phyloP scores from a whole-genome alignment of 1,139 yeast genomes.

The Candida sanyaensis region DNA sequence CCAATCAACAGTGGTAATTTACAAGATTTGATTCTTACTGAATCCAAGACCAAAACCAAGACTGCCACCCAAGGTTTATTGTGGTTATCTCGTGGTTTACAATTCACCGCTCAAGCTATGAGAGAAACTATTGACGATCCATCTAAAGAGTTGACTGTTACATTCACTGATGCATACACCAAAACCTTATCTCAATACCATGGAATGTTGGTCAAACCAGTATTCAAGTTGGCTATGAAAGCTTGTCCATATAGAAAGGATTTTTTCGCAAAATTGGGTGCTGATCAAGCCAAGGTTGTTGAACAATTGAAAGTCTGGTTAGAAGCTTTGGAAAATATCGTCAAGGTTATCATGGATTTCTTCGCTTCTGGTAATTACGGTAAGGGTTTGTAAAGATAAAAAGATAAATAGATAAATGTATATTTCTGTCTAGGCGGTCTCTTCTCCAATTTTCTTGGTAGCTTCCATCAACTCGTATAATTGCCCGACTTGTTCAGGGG shows the following conservation, averaged over 20 bases:
- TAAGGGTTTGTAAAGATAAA: slow-evolving; percentile 64
- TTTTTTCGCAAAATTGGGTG: slow-evolving; percentile 78
- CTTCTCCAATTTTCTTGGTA: slow-evolving; percentile 45
- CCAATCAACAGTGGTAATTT: slow-evolving; percentile 67
- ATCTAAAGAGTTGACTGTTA: slow-evolving; percentile 63
- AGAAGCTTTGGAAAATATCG: slow-evolving; percentile 73
- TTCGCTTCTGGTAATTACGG: slow-evolving; percentile 83
- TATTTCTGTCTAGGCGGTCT: slow-evolving; percentile 1
- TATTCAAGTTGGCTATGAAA: slow-evolving; percentile 92
- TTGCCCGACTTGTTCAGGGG: slow-evolving; percentile 92
- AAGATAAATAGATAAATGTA: neutral
- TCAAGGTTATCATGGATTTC: slow-evolving; percentile 71
- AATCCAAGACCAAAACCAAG: slow-evolving; percentile 62
- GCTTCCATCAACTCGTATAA: slow-evolving; percentile 50
- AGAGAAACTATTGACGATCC: slow-evolving; percentile 71
- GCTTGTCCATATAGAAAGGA: slow-evolving; percentile 93
- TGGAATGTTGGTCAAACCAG: slow-evolving; percentile 78
- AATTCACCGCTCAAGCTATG: slow-evolving; percentile 88
- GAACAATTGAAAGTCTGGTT: slow-evolving; percentile 74
- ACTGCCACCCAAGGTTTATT: slow-evolving; percentile 90
- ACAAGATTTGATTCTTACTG: slow-evolving; percentile 77
- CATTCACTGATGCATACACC: slow-evolving; percentile 81
- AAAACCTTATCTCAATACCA: slow-evolving; percentile 83
- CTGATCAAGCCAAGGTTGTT: slow-evolving; percentile 64
- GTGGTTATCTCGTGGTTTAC: slow-evolving; percentile 85